Evolutionary conservation across 441 rosid genomes (phyloP).

Genomic region (Aquilaria agallochum): DNA sequence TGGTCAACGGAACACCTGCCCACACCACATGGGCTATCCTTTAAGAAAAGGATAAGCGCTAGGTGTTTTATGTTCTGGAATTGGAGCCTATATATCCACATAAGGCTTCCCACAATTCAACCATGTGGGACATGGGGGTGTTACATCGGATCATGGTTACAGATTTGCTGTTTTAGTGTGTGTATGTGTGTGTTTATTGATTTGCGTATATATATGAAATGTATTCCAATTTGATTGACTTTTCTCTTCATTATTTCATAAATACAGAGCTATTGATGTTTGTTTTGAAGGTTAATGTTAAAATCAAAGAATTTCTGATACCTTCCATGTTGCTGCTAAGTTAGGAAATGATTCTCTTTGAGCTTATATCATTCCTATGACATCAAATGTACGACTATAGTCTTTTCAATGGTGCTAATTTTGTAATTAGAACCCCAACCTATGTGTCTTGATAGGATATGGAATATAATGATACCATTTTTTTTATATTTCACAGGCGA

Average conservation of each 20-base stretch:
- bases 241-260: background rate
- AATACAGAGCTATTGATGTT: slow-evolving; percentile 7
- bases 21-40: too few relatives aligned
- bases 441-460: slow-evolving; percentile 8
- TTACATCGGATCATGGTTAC: too few relatives aligned
- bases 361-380: slow-evolving; percentile 97
- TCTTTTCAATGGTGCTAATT: background rate
- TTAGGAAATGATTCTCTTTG: slow-evolving; percentile 95
- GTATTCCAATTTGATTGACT: background rate
- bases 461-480: slow-evolving; percentile 13
- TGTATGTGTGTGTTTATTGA: too few relatives aligned
- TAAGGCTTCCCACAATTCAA: too few relatives aligned
- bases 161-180: too few relatives aligned
- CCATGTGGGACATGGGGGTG: too few relatives aligned
- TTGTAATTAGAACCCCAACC: background rate
- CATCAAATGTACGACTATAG: slow-evolving; percentile 65
- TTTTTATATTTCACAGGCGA: slow-evolving; percentile 55
- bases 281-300: slow-evolving; percentile 65
- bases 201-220: too few relatives aligned
- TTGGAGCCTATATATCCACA: too few relatives aligned
- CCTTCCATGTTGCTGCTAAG: slow-evolving; percentile 93
- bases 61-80: too few relatives aligned
- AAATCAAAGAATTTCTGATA: slow-evolving; percentile 80
- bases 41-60: too few relatives aligned
- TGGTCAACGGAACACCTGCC: too few relatives aligned